Conservation (phyloP, 2,329 filamentous ascomycete genomes). For the Aspergillus neoniger region DNA sequence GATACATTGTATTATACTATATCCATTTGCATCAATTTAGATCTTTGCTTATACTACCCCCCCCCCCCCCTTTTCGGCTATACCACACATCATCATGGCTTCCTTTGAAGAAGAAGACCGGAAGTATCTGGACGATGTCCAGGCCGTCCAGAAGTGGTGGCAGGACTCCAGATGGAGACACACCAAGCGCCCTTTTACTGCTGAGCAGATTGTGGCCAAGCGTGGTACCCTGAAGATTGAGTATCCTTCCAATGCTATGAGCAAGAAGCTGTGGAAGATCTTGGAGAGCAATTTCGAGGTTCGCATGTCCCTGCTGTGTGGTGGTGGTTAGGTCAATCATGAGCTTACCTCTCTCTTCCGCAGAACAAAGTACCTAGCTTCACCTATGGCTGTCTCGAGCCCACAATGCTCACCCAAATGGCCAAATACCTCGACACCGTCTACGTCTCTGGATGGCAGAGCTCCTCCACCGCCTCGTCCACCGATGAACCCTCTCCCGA, state of each 20-base stretch:
- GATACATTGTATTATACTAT: slow-evolving; percentile 9
- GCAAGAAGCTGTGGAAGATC: slow-evolving; percentile 93
- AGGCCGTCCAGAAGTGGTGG: slow-evolving; percentile 94
- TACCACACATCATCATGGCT: slow-evolving; percentile 35
- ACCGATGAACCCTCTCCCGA: slow-evolving; percentile 96
- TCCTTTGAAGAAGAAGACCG: slow-evolving; percentile 67
- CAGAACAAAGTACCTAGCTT: slow-evolving; percentile 83
- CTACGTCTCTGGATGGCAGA: slow-evolving; percentile 99
- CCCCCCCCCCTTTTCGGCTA: too few relatives aligned
- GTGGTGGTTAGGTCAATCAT: not conserved
- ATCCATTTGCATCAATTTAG: slow-evolving; percentile 3
- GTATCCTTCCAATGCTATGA: slow-evolving; percentile 83
- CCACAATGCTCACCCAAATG: slow-evolving; percentile 99
- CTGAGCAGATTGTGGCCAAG: slow-evolving; percentile 96
- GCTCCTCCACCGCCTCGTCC: slow-evolving; percentile 90
- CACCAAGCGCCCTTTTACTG: slow-evolving; percentile 90
- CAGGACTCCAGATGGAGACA: slow-evolving; percentile 84
- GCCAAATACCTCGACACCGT: slow-evolving; percentile 98
- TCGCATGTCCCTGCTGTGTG: slow-evolving; percentile 16
- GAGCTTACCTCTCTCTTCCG: not conserved
- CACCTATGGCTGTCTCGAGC: slow-evolving; percentile 96
- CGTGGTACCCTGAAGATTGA: slow-evolving; percentile 86
- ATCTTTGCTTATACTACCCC: slow-evolving; percentile 5
- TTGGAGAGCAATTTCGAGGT: slow-evolving; percentile 86
- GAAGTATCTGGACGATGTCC: slow-evolving; percentile 78